Evolutionary conservation across 306 rosid species (phyloP), one percentile per base, ranked within the genome.

Genomic region (Dryas drummondii): DNA sequence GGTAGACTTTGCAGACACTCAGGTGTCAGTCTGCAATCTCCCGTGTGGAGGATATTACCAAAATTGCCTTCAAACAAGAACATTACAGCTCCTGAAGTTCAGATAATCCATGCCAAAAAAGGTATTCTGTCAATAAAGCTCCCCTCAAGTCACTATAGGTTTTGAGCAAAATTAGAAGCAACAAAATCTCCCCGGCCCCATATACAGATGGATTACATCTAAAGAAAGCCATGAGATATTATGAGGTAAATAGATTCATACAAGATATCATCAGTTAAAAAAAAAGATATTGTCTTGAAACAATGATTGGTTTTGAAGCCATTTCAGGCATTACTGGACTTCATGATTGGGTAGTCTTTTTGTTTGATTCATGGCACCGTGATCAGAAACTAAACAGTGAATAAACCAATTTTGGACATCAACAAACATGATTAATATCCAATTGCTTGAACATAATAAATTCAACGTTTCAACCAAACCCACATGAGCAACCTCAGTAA

Each of bases 1-100:
- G 94, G 94, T 52, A 92, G 79, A 61, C 68, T 81, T 42, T 72
- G 85, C 50, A 92, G 77, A 81, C 93, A 92, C 77, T 90, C 94
- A 9, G 80, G 85, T 5, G 84, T 85, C 17, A 92, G 92, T 77
- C 94, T 87, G 86, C 94, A 92, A 83, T 90, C 97, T 60, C 94
- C 96, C 0, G 91, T 87, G 81, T 90, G 96, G 37, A 92, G 82
- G 44, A 92, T 82, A 66, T 87, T 86, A 41, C 98, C 92, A 76
- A 92, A 90, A 50, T 78, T 46, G 0, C 92, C 96, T 84, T 90
- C 98, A 68, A 90, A 92, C 77, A 87, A 79, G 89, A 92, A 88
- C 96, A 93, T 90, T 58, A 90, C 88, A 11, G 96, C 92, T 54
- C 97, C 93, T 92, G 78, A 69, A 83, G 68, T 66, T 67, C 63